Percentiles rank a stretch among this genome's conserved stretches.
Evolutionary conservation across 148 eudicot species (phyloP).

Genomic region (Amaranthus palmeri): DNA sequence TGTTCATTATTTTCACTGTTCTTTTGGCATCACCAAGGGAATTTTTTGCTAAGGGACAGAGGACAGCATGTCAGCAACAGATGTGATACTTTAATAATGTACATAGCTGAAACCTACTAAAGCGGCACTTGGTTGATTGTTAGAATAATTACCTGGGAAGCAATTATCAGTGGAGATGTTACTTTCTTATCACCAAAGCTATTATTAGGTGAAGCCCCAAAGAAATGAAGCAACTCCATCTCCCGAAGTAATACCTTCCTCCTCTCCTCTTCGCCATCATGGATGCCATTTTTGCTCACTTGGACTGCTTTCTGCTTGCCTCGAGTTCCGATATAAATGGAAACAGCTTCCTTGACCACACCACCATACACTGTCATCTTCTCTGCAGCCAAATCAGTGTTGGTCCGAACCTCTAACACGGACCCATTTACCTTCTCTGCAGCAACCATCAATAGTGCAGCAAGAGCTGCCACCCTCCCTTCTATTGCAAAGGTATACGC

Average conservation of each 20-base stretch:
- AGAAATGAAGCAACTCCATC: slow-evolving; percentile 37
- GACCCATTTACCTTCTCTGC: slow-evolving; percentile 31
- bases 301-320: neutral
- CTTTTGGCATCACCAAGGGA: too few species aligned
- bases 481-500: slow-evolving; percentile 30
- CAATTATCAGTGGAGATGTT: slow-evolving; percentile 28
- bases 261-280: slow-evolving; percentile 10
- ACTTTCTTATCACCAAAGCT: slow-evolving; percentile 22
- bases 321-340: slow-evolving; percentile 3
- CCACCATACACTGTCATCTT: slow-evolving; percentile 29
- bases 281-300: slow-evolving; percentile 1
- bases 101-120: neutral
- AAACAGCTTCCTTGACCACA: slow-evolving; percentile 31
- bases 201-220: slow-evolving; percentile 27
- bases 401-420: slow-evolving; percentile 23
- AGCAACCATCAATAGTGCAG: slow-evolving; percentile 33
- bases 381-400: slow-evolving; percentile 22
- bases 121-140: neutral
- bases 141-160: slow-evolving; percentile 37
- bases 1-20: too few species aligned
- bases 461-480: slow-evolving; percentile 27
- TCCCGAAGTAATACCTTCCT: slow-evolving; percentile 29
- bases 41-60: too few species aligned
- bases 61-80: too few species aligned
- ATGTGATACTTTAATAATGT: too few species aligned